These are phyloP conservation scores for Pseudocercospora crystallina DNA, from an alignment of 2,329 filamentous ascomycete genomes.

Conservation along the genomic window DNA sequence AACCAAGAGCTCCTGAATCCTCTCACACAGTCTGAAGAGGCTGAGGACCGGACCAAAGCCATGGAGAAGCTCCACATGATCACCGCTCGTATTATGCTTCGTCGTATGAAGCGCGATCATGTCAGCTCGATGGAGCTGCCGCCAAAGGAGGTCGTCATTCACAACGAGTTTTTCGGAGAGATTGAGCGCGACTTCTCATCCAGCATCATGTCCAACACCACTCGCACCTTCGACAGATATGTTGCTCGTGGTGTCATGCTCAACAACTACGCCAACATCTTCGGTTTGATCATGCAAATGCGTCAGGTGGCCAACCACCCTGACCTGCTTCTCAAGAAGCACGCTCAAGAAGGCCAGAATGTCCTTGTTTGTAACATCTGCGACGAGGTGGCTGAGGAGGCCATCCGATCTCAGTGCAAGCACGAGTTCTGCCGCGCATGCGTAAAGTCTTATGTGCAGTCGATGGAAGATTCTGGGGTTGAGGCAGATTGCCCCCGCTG, in stretches of 20 bases:
- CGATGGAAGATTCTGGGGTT: slow-evolving; percentile 64
- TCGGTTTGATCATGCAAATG: slow-evolving; percentile 99
- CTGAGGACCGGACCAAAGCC: slow-evolving; percentile 62
- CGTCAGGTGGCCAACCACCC: slow-evolving; percentile 96
- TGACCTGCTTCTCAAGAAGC: slow-evolving; percentile 87
- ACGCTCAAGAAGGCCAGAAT: slow-evolving; percentile 82
- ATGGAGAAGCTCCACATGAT: slow-evolving; percentile 82
- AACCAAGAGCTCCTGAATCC: slow-evolving; percentile 95
- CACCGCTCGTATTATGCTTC: slow-evolving; percentile 91
- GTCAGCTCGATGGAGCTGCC: slow-evolving; percentile 95
- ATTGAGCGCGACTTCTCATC: slow-evolving; percentile 93
- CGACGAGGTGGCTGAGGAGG: slow-evolving; percentile 93
- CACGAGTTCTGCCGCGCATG: slow-evolving; percentile 89
- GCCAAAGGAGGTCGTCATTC: slow-evolving; percentile 87
- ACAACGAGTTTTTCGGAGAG: slow-evolving; percentile 94
- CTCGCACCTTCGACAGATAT: slow-evolving; percentile 91
- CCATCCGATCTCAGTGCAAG: slow-evolving; percentile 85
- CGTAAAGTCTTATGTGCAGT: slow-evolving; percentile 75
- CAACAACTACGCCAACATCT: slow-evolving; percentile 98
- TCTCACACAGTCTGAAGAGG: slow-evolving; percentile 48
- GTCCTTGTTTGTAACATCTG: slow-evolving; percentile 91
- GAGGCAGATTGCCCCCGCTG: slow-evolving; percentile 79
- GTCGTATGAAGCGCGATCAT: slow-evolving; percentile 89
- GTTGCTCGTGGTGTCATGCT: slow-evolving; percentile 91
- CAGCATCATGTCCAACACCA: slow-evolving; percentile 91